Conservation (phyloP, 164 flowering plant species). For the Vitis riparia region DNA sequence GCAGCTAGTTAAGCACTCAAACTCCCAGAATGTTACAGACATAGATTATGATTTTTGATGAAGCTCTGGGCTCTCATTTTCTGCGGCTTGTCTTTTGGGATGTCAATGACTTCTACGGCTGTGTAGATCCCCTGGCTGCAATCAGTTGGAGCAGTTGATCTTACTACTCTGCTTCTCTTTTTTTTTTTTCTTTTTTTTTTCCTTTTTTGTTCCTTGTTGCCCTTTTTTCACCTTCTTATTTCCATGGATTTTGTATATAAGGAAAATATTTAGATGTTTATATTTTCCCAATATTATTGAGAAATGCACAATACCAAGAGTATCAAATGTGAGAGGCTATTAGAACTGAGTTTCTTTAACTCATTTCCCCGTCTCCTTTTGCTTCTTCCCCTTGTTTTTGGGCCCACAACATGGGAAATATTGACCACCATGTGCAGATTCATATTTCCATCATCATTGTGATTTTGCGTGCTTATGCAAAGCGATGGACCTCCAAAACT, state of each 20-base stretch:
- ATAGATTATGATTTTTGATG: slow-evolving; percentile 78
- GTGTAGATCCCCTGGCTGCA: not conserved
- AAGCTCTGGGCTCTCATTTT: not conserved
- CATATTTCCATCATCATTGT: too few relatives aligned
- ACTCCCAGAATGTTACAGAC: slow-evolving; percentile 64
- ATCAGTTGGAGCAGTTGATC: not conserved
- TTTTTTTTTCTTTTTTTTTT: not conserved
- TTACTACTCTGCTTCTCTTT: not conserved
- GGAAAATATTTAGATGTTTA: not conserved
- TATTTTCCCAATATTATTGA: too few relatives aligned
- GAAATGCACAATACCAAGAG: too few relatives aligned
- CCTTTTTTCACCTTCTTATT: not conserved
- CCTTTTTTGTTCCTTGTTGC: not conserved
- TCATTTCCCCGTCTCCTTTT: too few relatives aligned
- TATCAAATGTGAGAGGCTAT: too few relatives aligned
- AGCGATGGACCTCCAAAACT: too few relatives aligned
- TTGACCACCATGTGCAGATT: too few relatives aligned
- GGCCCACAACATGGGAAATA: too few relatives aligned
- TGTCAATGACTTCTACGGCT: not conserved
- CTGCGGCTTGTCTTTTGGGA: not conserved
- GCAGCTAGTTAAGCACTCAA: slow-evolving; percentile 53
- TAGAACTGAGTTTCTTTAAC: too few relatives aligned
- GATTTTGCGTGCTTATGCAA: too few relatives aligned
- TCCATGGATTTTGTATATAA: slow-evolving; percentile 9
- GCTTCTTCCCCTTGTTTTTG: too few relatives aligned